A percentile compares a stretch with the other conserved stretches of the same genome.
Evolutionary conservation across 257 asterid species (phyloP).

Genomic region (Nicotiana tabacum): DNA sequence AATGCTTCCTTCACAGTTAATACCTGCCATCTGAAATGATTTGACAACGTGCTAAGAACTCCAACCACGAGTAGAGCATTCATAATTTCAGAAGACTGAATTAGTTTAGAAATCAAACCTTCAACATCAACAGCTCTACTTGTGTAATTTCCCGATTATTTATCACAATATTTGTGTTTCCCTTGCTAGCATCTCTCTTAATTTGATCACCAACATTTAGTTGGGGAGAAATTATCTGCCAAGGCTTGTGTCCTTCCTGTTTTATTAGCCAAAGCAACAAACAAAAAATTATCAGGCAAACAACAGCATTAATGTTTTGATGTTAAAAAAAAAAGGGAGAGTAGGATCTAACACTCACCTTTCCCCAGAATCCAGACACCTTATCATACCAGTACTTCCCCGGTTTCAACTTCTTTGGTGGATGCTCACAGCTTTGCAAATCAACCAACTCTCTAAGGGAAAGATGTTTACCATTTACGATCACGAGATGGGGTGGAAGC

Average conservation of each 20-base stretch:
- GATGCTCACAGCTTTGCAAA: conserved; percentile 61
- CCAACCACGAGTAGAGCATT: conserved; percentile 5
- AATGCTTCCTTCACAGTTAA: conserved; percentile 56
- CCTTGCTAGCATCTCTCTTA: conserved; percentile 63
- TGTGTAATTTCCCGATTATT: conserved; percentile 74
- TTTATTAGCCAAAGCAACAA: conserved; percentile 9
- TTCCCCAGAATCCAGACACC: conserved; percentile 92
- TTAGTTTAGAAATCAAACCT: conserved; percentile 34
- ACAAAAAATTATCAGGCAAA: background rate
- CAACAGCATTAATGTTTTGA: background rate
- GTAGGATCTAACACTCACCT: conserved; percentile 39
- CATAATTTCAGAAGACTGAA: conserved; percentile 1
- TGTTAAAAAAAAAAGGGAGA: background rate
- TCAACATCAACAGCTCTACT: conserved; percentile 53
- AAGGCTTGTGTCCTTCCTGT: conserved; percentile 84
- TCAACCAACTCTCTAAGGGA: conserved; percentile 47
- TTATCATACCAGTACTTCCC: conserved; percentile 93
- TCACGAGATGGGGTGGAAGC: conserved; percentile 54
- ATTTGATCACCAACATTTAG: conserved; percentile 50
- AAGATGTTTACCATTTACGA: conserved; percentile 54
- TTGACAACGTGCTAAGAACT: conserved; percentile 15
- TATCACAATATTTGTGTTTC: conserved; percentile 56
- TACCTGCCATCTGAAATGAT: conserved; percentile 53
- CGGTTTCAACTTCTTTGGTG: conserved; percentile 83
- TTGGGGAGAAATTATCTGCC: conserved; percentile 66